Percentiles rank a stretch among this genome's conserved stretches.
Evolutionary conservation across 2,329 filamentous ascomycete species (phyloP).

Genomic region (Scopulariopsis brevicaulis): DNA sequence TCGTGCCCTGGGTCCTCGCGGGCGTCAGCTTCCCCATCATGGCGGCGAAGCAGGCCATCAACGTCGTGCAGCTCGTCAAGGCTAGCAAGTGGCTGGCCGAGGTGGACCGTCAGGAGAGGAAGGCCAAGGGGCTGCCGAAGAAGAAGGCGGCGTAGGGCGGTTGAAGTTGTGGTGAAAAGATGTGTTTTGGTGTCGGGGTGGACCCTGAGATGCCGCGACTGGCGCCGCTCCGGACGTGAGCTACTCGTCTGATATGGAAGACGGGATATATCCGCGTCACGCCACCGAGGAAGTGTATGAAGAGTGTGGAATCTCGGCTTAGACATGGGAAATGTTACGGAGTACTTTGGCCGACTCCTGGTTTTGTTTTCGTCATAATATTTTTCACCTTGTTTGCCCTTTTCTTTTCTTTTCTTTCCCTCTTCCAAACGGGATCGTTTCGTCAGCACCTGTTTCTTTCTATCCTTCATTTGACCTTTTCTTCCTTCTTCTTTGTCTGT

Average conservation of each 20-base stretch:
- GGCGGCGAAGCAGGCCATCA: constrained; percentile 86
- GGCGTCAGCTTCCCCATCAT: constrained; percentile 76
- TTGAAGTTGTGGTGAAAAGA: background rate
- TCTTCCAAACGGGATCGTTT: background rate
- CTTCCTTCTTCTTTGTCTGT: background rate
- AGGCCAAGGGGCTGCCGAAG: constrained; percentile 37
- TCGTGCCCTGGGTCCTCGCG: constrained; percentile 58
- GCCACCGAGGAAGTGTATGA: background rate
- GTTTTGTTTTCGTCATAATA: constrained; percentile 1
- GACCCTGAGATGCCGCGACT: no score
- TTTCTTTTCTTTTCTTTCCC: background rate
- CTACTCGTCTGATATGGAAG: background rate
- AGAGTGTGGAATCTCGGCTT: background rate
- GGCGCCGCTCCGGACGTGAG: no score
- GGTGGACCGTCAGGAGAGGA: constrained; percentile 64
- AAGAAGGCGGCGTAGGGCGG: constrained; percentile 19
- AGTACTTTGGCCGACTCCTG: background rate
- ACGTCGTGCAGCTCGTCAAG: constrained; percentile 87
- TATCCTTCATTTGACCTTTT: background rate
- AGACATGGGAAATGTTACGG: background rate
- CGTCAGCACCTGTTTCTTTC: constrained; percentile 1
- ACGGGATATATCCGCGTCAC: background rate
- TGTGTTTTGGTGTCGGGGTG: background rate
- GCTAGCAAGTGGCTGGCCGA: constrained; percentile 87
- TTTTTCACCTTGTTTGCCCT: background rate